Percentiles rank a stretch among this genome's conserved stretches.
These are phyloP conservation scores for Barnettozyma populi DNA, from an alignment of 805 yeast genomes.

Conservation along the genomic window DNA sequence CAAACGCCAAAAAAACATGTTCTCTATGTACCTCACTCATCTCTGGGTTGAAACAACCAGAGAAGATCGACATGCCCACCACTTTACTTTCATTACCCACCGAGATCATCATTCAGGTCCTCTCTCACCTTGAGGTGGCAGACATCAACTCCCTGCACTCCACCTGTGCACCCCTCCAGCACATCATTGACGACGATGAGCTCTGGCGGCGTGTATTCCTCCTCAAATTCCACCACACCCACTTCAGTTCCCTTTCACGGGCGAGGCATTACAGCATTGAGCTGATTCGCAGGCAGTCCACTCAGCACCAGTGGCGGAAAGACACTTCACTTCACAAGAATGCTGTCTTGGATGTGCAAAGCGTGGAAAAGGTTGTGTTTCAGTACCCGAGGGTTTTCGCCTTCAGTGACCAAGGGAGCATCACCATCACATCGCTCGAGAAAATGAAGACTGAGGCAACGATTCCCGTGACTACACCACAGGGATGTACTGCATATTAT, in stretches of 20 bases:
- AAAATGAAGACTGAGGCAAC: slow-evolving; percentile 14
- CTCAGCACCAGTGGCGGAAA: slow-evolving; percentile 18
- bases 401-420: slow-evolving; percentile 15
- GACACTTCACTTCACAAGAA: slow-evolving; percentile 12
- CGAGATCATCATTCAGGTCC: slow-evolving; percentile 31
- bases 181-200: slow-evolving; percentile 34
- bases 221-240: slow-evolving; percentile 24
- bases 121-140: slow-evolving; percentile 31
- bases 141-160: slow-evolving; percentile 30
- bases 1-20: not conserved
- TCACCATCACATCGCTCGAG: slow-evolving; percentile 13
- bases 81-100: slow-evolving; percentile 27
- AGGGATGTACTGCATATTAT: slow-evolving; percentile 14
- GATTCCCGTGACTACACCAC: slow-evolving; percentile 18
- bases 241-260: slow-evolving; percentile 34
- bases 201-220: slow-evolving; percentile 36
- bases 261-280: slow-evolving; percentile 32
- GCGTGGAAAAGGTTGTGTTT: slow-evolving; percentile 9
- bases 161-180: slow-evolving; percentile 26
- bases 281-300: slow-evolving; percentile 26
- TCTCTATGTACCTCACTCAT: not conserved
- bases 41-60: not conserved
- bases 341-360: slow-evolving; percentile 4
- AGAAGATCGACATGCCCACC: not conserved
- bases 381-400: slow-evolving; percentile 16